Evolutionary conservation across 257 asterid genomes (phyloP).

Genomic region (Solanum bulbocastanum): DNA sequence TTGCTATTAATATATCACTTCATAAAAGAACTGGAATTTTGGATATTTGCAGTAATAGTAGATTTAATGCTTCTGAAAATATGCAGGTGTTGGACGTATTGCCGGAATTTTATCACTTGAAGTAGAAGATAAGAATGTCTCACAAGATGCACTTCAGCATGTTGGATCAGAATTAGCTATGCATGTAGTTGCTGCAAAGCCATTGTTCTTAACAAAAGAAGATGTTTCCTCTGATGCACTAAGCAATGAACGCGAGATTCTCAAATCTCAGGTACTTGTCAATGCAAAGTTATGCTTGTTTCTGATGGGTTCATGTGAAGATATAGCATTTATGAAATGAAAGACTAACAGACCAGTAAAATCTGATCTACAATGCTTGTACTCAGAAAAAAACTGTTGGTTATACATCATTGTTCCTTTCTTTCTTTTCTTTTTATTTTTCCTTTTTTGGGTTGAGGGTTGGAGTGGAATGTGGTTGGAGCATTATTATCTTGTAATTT

Average conservation of each 20-base stretch:
- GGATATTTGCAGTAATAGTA: background rate
- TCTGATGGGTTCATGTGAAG: background rate
- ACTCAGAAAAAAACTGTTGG: background rate
- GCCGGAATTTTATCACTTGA: conserved; percentile 88
- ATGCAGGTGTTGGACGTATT: conserved; percentile 81
- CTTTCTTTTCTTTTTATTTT: background rate
- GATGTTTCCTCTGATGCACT: conserved; percentile 69
- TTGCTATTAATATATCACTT: background rate
- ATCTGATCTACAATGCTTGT: background rate
- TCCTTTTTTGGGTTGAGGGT: background rate
- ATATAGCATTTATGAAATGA: background rate
- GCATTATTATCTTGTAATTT: background rate
- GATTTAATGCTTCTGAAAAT: background rate
- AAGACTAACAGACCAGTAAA: background rate
- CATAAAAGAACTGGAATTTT: background rate
- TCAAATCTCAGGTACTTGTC: conserved; percentile 76
- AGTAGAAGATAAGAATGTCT: conserved; percentile 58
- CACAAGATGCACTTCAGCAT: conserved; percentile 60
- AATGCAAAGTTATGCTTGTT: background rate
- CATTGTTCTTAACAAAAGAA: conserved; percentile 71
- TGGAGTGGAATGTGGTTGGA: background rate
- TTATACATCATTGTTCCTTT: background rate
- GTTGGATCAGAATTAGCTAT: conserved; percentile 94
- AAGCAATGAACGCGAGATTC: conserved; percentile 73
- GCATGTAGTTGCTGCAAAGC: conserved; percentile 96